These are phyloP conservation scores for Aspergillus aculeatinus DNA, from an alignment of 2,329 filamentous ascomycete genomes.

Conservation along the genomic window DNA sequence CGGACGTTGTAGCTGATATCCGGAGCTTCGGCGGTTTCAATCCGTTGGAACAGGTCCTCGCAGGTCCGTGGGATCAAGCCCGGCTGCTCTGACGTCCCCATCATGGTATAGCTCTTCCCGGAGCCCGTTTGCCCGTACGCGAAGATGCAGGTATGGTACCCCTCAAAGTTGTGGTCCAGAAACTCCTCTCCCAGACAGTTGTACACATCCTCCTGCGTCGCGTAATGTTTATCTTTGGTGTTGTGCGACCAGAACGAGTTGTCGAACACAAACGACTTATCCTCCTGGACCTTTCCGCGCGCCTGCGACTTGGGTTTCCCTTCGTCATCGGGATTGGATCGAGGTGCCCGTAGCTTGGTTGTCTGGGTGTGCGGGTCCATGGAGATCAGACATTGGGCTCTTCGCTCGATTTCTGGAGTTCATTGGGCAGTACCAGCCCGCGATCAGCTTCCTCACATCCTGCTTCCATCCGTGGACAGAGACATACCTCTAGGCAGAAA, in stretches of 20 bases:
- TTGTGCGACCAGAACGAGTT: constrained; percentile 98
- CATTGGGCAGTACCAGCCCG: neutral
- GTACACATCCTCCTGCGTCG: constrained; percentile 90
- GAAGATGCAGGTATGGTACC: constrained; percentile 98
- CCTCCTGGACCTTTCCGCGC: constrained; percentile 71
- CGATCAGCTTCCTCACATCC: neutral
- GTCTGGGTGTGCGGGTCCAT: constrained; percentile 88
- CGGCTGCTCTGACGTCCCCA: constrained; percentile 81
- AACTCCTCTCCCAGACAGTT: constrained; percentile 93
- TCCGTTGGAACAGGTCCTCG: constrained; percentile 91
- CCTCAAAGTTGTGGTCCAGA: constrained; percentile 97
- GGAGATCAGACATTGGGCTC: constrained; percentile 78
- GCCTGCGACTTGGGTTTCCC: constrained; percentile 62
- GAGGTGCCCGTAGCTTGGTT: constrained; percentile 75
- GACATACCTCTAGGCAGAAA: constrained; percentile 72
- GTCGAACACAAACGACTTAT: constrained; percentile 93
- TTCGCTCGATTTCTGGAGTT: constrained; percentile 70
- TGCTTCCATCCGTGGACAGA: neutral
- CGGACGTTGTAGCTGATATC: constrained; percentile 96
- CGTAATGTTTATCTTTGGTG: constrained; percentile 76
- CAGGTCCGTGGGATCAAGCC: constrained; percentile 94
- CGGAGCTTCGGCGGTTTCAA: constrained; percentile 78
- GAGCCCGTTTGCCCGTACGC: constrained; percentile 97
- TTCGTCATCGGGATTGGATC: constrained; percentile 49
- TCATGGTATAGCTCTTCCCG: constrained; percentile 97